Conservation (phyloP, 1,284 basidiomycete species). For the Ustilago loliicola region DNA sequence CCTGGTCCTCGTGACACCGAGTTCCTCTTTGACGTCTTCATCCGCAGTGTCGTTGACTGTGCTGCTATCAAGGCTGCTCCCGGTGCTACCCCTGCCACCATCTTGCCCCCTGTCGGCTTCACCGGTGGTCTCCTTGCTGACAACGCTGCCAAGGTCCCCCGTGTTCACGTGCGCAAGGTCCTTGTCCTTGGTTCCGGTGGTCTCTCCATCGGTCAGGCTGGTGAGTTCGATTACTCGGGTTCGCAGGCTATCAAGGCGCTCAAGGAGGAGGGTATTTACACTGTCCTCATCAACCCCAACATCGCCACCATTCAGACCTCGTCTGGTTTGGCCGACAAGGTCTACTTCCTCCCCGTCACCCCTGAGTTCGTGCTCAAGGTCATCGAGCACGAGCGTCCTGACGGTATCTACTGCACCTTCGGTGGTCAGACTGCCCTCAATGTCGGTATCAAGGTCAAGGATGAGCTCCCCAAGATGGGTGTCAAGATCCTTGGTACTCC, state of each 20-base stretch:
- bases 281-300: conserved; percentile 95
- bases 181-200: conserved; percentile 98
- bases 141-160: conserved; percentile 82
- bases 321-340: conserved; percentile 96
- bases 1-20: conserved; percentile 99
- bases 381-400: conserved; percentile 97
- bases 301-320: conserved; percentile 99
- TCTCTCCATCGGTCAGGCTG: conserved; percentile 96
- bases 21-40: conserved; percentile 98
- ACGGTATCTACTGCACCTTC: conserved; percentile 98
- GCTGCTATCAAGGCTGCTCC: conserved; percentile 75
- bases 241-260: conserved; percentile 99
- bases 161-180: conserved; percentile 87
- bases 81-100: conserved; percentile 36
- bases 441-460: conserved; percentile 96
- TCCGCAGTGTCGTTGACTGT: conserved; percentile 86
- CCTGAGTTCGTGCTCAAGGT: conserved; percentile 98
- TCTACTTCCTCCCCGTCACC: conserved; percentile 98
- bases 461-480: conserved; percentile 85
- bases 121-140: conserved; percentile 88
- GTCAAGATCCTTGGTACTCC: conserved; percentile 95
- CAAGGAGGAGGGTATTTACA: conserved; percentile 98
- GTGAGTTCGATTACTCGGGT: conserved; percentile 99
- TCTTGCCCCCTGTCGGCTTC: conserved; percentile 79
- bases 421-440: conserved; percentile 97